Percentiles rank a stretch among this genome's conserved stretches.
Conservation (phyloP, 116 monocot species). For the Dioscorea cayenensis region DNA sequence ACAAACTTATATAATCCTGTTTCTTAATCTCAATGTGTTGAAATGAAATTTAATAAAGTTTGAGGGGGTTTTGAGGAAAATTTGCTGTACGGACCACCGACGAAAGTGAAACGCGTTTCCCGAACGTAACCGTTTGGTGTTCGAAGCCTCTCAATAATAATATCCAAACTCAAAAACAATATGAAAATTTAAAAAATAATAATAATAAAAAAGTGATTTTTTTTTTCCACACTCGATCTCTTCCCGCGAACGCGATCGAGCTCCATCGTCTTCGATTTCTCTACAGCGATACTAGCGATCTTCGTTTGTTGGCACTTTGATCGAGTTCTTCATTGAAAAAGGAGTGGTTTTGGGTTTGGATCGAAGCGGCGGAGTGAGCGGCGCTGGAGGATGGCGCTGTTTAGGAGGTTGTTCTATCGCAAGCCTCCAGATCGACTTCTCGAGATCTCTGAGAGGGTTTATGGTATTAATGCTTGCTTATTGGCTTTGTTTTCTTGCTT, state of each 20-base stretch:
- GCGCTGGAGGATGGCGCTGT: conserved; percentile 84
- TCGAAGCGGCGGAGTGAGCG: conserved; percentile 19
- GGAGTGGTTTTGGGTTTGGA: conserved; percentile 10
- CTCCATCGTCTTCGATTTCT: neutral
- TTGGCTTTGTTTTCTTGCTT: neutral
- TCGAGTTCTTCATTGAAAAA: neutral
- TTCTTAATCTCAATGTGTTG: neutral
- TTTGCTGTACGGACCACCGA: neutral
- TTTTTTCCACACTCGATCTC: neutral
- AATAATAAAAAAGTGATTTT: no score
- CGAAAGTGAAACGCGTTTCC: neutral
- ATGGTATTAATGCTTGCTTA: conserved; percentile 41
- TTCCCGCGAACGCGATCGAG: conserved; percentile 1
- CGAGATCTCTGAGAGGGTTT: conserved; percentile 93
- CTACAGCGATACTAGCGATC: neutral
- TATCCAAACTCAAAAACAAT: neutral
- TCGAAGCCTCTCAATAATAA: neutral
- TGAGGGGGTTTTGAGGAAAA: neutral
- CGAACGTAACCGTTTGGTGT: neutral
- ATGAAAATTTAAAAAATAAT: neutral
- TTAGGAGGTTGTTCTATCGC: conserved; percentile 88
- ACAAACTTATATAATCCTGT: no score
- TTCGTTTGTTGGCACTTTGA: neutral
- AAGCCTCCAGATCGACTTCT: conserved; percentile 95
- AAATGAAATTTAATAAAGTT: neutral